A percentile compares a stretch with the other conserved stretches of the same genome.
Evolutionary conservation across 345 rosid species (phyloP).

Genomic region (Angophora floribunda): DNA sequence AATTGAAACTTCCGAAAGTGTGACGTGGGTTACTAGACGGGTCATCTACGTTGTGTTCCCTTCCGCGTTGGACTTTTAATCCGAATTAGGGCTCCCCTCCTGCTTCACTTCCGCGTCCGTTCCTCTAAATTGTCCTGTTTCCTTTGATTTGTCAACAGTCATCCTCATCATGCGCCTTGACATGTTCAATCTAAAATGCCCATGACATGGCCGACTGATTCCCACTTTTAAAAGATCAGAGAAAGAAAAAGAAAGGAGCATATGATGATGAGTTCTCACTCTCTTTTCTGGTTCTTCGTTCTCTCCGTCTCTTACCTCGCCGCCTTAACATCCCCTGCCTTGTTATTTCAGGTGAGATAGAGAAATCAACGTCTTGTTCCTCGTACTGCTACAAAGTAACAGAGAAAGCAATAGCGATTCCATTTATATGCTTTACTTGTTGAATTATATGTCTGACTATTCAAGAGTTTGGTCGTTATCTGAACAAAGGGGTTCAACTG

Average conservation of each 20-base stretch:
- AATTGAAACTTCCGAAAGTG: background rate
- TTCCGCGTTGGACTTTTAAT: background rate
- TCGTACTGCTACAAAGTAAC: background rate
- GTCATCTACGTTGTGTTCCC: background rate
- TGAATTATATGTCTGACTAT: background rate
- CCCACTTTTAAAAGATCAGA: conserved; percentile 3
- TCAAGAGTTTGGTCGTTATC: background rate
- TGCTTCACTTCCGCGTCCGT: background rate
- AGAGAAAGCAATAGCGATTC: background rate
- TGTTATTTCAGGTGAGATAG: conserved; percentile 50
- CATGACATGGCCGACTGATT: background rate
- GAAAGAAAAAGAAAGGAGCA: background rate
- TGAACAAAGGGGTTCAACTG: conserved; percentile 69
- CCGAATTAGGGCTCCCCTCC: background rate
- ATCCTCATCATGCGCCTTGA: background rate
- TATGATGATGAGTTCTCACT: conserved; percentile 5
- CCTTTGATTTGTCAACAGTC: background rate
- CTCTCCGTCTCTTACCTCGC: conserved; percentile 27
- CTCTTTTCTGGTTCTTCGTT: conserved; percentile 4
- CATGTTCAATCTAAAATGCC: background rate
- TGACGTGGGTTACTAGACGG: background rate
- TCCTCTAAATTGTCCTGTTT: background rate
- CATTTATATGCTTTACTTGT: background rate
- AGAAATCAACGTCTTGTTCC: background rate
- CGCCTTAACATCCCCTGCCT: conserved; percentile 24